phyloP scores from a whole-genome alignment of 1,284 basidiomycete genomes.

The Ustilago sp. region DNA sequence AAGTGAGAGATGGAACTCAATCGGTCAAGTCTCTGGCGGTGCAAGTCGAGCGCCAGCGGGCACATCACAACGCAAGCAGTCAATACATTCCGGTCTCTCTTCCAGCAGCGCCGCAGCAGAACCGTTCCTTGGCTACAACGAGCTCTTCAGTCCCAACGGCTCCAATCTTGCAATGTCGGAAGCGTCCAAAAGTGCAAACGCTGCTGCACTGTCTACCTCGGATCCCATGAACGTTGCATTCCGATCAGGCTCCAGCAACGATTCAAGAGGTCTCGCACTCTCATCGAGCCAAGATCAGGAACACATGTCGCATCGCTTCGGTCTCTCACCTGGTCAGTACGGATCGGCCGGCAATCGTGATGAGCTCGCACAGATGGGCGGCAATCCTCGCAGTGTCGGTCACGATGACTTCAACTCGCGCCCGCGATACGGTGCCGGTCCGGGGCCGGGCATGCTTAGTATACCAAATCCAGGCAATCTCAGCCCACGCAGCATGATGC shows the following conservation, averaged over 20 bases:
- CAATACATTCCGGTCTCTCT: conserved; percentile 31
- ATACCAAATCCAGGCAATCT: conserved; percentile 50
- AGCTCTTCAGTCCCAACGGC: conserved; percentile 50
- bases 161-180: conserved; percentile 34
- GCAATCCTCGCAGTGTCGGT: conserved; percentile 31
- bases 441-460: conserved; percentile 30
- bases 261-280: conserved; percentile 32
- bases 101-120: conserved; percentile 29
- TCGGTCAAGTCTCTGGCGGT: conserved; percentile 39
- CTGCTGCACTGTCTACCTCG: conserved; percentile 43
- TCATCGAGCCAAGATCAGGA: conserved; percentile 43
- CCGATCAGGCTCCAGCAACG: conserved; percentile 24
- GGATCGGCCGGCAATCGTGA: conserved; percentile 24
- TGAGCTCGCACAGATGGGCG: conserved; percentile 31
- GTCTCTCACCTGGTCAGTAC: conserved; percentile 38
- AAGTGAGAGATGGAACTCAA: conserved; percentile 60
- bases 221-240: conserved; percentile 49
- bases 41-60: conserved; percentile 8
- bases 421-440: conserved; percentile 20
- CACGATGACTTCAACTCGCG: conserved; percentile 40
- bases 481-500: conserved; percentile 62
- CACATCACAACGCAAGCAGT: conserved; percentile 41
- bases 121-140: conserved; percentile 61
- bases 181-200: conserved; percentile 28
- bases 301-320: conserved; percentile 39